Evolutionary conservation across 148 eudicot genomes (phyloP).

Genomic region (Dianthus caryophyllus): DNA sequence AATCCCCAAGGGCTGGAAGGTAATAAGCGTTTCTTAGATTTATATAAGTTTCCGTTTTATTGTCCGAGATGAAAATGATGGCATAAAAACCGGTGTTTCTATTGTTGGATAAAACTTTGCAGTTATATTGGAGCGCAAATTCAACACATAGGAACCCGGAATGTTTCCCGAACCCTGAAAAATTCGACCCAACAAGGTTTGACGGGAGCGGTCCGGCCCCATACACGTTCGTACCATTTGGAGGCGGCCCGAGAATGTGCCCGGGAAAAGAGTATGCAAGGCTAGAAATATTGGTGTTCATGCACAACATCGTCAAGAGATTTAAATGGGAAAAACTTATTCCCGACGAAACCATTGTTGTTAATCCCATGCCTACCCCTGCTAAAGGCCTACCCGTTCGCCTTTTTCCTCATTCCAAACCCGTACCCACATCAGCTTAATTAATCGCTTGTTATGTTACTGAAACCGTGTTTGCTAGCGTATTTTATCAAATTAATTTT

Average conservation of each 20-base stretch:
- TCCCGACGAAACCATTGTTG: conserved; percentile 18
- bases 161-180: conserved; percentile 23
- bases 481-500: not conserved
- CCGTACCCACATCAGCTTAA: not conserved
- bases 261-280: conserved; percentile 29
- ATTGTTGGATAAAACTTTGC: not conserved
- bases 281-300: conserved; percentile 26
- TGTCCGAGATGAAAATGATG: too few species aligned
- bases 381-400: conserved; percentile 21
- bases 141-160: conserved; percentile 27
- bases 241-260: conserved; percentile 30
- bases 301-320: conserved; percentile 27
- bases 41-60: too few species aligned
- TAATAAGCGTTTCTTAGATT: not conserved
- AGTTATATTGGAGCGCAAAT: conserved; percentile 29
- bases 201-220: conserved; percentile 25
- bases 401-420: conserved; percentile 14
- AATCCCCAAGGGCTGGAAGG: conserved; percentile 37
- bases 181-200: conserved; percentile 23
- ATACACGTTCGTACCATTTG: conserved; percentile 28
- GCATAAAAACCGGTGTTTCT: too few species aligned
- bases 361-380: conserved; percentile 25
- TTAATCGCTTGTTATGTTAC: not conserved
- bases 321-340: conserved; percentile 27
- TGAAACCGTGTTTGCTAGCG: not conserved